Evolutionary conservation across 768 basidiomycete species (phyloP).

Genomic region (Lentinula guzmanii): DNA sequence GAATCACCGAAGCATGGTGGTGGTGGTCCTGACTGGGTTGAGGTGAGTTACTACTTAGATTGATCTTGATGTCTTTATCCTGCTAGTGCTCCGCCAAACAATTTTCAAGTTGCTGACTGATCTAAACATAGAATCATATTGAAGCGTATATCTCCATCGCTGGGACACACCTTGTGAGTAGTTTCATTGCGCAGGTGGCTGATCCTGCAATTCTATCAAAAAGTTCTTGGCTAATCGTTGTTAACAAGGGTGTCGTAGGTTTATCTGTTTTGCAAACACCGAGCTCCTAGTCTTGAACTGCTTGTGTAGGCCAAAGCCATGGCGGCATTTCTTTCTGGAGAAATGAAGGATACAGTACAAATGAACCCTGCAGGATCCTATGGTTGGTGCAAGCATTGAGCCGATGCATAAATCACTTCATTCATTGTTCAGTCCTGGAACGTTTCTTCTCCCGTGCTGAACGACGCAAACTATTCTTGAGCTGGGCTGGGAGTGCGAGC

Average conservation of each 20-base stretch:
- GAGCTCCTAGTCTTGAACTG: not conserved
- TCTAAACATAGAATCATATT: conserved; percentile 61
- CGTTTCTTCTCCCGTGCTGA: conserved; percentile 90
- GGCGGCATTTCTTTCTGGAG: conserved; percentile 89
- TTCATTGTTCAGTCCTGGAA: conserved; percentile 51
- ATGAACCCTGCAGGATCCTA: conserved; percentile 78
- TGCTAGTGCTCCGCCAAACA: not conserved
- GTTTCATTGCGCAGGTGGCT: not conserved
- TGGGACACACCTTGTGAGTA: conserved; percentile 75
- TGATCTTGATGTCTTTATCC: not conserved
- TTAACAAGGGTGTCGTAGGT: conserved; percentile 64
- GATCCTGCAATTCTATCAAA: not conserved
- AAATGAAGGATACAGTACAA: conserved; percentile 75
- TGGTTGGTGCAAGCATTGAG: conserved; percentile 23
- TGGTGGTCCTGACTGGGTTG: conserved; percentile 88
- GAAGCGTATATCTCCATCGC: conserved; percentile 81
- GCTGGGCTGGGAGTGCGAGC: conserved; percentile 92
- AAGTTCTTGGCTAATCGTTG: not conserved
- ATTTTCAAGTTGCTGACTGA: not conserved
- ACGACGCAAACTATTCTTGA: conserved; percentile 82
- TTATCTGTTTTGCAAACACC: not conserved
- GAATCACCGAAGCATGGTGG: conserved; percentile 78
- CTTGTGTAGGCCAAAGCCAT: conserved; percentile 72
- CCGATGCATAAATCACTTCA: not conserved
- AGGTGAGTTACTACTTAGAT: conserved; percentile 39